Evolutionary conservation across 2,329 filamentous ascomycete species (phyloP), one percentile per base, ranked within the genome.

Genomic region (Cadophora luteo-olivacea): DNA sequence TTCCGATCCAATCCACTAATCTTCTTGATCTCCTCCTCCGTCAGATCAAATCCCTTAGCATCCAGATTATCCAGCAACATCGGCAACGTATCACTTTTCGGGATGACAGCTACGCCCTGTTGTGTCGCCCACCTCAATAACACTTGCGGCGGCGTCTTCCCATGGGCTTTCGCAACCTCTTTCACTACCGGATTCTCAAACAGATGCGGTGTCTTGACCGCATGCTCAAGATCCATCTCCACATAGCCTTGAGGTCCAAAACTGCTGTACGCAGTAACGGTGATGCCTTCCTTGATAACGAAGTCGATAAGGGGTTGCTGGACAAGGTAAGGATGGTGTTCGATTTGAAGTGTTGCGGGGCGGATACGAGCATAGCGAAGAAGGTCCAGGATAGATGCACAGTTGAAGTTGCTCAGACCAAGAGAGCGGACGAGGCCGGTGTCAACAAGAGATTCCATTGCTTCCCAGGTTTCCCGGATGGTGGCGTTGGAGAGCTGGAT

Each of bases 101-200:
- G 92, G 75, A 95, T 95, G 74, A 95, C 90, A 58, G 92, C 91
- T 64, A 95, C 84, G 38, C 88, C 88, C 62, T 91, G 86, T 85
- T 96, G 92, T 22, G 92, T 96, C 22, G 92, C 88, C 93, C 93
- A 97, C 74, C 93, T 87, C 72, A 97, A 85, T 70, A 97, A 85
- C 32, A 97, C 85, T 85, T 97, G 93, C 16, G 92, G 90, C 9
- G 92, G 84, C 14, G 89, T 88, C 84, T 91, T 92, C 78, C 82
- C 82, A 77, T 92, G 84, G 83, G 91, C 92, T 75, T 84, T 79
- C 29, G 92, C 89, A 70, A 93, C 85, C 63, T 75, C 78, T 74
- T 85, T 88, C 80, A 96, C 84, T 63, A 84, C 80, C 29, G 86
- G 80, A 79, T 92, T 85, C 77, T 93, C 84, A 78, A 95, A 90